Conservation (phyloP, 2,329 filamentous ascomycete genomes). For the Aureobasidium sp. region DNA sequence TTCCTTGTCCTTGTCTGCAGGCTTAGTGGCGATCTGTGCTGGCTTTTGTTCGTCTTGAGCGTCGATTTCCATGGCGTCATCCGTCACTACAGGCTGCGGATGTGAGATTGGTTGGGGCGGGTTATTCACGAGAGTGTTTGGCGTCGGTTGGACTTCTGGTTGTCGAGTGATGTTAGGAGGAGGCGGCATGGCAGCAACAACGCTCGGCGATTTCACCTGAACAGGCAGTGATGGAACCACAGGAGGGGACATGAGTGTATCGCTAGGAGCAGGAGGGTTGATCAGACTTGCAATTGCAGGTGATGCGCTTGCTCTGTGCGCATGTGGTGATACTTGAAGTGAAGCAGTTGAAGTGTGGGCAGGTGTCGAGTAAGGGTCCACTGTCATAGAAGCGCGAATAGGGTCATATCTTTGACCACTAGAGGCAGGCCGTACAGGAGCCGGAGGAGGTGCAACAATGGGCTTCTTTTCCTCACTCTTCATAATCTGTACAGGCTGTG, state of each 20-base stretch:
- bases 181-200: slow-evolving; percentile 5
- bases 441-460: background rate
- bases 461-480: slow-evolving; percentile 3
- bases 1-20: slow-evolving; percentile 15
- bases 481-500: slow-evolving; percentile 7
- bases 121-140: slow-evolving; percentile 13
- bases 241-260: slow-evolving; percentile 22
- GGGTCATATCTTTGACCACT: slow-evolving; percentile 86
- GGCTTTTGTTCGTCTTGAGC: background rate
- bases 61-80: slow-evolving; percentile 30
- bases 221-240: slow-evolving; percentile 20
- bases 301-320: slow-evolving; percentile 75
- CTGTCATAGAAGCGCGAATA: slow-evolving; percentile 61
- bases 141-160: slow-evolving; percentile 6
- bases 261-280: slow-evolving; percentile 28
- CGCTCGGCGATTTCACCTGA: background rate
- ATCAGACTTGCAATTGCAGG: slow-evolving; percentile 89
- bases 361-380: slow-evolving; percentile 24
- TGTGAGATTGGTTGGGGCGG: slow-evolving; percentile 19
- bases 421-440: slow-evolving; percentile 47
- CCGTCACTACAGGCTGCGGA: slow-evolving; percentile 21
- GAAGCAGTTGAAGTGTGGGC: slow-evolving; percentile 23
- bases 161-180: background rate
- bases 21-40: background rate
- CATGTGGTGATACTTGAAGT: slow-evolving; percentile 35